Evolutionary conservation across 495 filamentous ascomycete genomes (phyloP).

Genomic region (Aspergillus asperescens): DNA sequence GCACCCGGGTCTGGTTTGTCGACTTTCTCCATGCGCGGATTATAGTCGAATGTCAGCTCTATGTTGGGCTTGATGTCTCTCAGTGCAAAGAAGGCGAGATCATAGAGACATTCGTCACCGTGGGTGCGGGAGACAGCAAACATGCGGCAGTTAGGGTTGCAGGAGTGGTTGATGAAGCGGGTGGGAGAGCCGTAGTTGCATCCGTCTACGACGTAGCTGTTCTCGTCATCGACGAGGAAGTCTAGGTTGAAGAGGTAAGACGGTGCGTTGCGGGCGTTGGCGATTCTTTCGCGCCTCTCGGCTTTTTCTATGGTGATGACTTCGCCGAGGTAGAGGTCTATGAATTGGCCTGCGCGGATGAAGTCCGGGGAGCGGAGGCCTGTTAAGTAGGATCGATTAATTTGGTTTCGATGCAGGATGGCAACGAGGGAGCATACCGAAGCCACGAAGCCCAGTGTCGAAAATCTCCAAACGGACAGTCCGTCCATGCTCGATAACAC

Average conservation of each 20-base stretch:
- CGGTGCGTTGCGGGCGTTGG: conserved; percentile 31
- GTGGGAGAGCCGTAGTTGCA: conserved; percentile 52
- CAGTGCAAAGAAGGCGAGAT: conserved; percentile 80
- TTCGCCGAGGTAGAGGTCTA: conserved; percentile 86
- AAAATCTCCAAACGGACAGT: conserved; percentile 76
- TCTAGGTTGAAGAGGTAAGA: conserved; percentile 84
- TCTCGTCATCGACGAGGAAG: conserved; percentile 55
- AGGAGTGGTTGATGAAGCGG: conserved; percentile 64
- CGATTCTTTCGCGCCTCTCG: conserved; percentile 53
- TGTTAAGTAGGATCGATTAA: conserved; percentile 20
- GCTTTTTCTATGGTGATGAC: conserved; percentile 71
- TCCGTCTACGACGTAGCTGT: conserved; percentile 54
- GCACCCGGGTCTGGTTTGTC: conserved; percentile 48
- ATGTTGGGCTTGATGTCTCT: conserved; percentile 60
- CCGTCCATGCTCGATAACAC: conserved; percentile 75
- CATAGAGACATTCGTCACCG: conserved; percentile 69
- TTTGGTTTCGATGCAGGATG: neutral
- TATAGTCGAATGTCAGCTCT: conserved; percentile 88
- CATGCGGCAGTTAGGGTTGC: conserved; percentile 70
- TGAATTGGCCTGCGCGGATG: conserved; percentile 74
- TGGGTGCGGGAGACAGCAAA: conserved; percentile 78
- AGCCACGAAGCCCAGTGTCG: conserved; percentile 69
- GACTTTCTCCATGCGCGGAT: conserved; percentile 49
- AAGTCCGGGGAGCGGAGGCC: conserved; percentile 64
- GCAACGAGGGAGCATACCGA: conserved; percentile 50